These are phyloP conservation scores for Claviceps spartinae DNA, from an alignment of 2,329 filamentous ascomycete genomes.

Conservation along the genomic window DNA sequence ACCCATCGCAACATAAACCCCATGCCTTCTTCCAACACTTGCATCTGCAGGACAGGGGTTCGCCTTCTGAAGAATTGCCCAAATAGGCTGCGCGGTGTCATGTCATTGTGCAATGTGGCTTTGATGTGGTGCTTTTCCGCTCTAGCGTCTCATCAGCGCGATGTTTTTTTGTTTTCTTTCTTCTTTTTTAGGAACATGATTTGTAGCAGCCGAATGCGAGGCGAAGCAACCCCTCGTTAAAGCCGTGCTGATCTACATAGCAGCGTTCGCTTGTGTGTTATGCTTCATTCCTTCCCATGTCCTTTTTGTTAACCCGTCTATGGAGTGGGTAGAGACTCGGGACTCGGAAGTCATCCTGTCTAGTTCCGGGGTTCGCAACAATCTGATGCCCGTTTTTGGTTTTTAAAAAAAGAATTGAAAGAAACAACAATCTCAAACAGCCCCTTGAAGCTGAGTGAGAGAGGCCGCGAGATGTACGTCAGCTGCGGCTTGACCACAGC, in stretches of 20 bases:
- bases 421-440: too few species aligned
- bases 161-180: neutral
- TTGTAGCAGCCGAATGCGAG: neutral
- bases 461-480: too few species aligned
- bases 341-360: too few species aligned
- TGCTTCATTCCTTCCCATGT: too few species aligned
- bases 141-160: neutral
- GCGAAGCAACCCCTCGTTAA: neutral
- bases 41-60: neutral
- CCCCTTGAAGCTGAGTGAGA: too few species aligned
- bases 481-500: too few species aligned
- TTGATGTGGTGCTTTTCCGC: neutral
- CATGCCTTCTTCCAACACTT: neutral
- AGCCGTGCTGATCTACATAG: neutral
- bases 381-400: too few species aligned
- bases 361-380: too few species aligned
- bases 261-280: neutral
- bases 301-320: too few species aligned
- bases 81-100: neutral
- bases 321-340: too few species aligned
- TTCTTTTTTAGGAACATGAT: neutral
- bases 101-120: neutral
- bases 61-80: neutral
- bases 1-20: neutral
- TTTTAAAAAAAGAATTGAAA: too few species aligned